phyloP scores from a whole-genome alignment of 2,329 filamentous ascomycete genomes.

The Alternaria angustiovoidea region DNA sequence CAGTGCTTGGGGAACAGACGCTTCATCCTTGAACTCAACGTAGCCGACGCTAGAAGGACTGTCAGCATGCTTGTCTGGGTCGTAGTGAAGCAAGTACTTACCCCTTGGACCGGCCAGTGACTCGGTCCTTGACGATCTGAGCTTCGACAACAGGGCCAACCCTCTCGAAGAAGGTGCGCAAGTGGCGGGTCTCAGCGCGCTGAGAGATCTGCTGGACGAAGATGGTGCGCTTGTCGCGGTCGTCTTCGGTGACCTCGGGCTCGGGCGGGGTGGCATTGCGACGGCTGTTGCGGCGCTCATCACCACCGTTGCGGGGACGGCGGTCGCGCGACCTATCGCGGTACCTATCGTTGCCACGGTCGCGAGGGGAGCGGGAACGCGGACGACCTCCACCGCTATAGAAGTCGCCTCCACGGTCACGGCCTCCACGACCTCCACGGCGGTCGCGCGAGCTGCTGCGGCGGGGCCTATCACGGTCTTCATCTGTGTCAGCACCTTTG shows the following conservation, averaged over 20 bases:
- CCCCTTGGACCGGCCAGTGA: conserved; percentile 98
- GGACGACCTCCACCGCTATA: conserved; percentile 50
- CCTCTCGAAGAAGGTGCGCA: conserved; percentile 95
- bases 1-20: conserved; percentile 90
- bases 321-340: conserved; percentile 62
- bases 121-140: conserved; percentile 97
- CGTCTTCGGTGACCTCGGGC: conserved; percentile 87
- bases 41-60: conserved; percentile 81
- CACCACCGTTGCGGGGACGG: conserved; percentile 44
- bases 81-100: conserved; percentile 57
- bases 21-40: conserved; percentile 97
- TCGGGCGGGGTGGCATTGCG: conserved; percentile 58
- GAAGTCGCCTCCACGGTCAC: conserved; percentile 49
- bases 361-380: conserved; percentile 51
- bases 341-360: conserved; percentile 47
- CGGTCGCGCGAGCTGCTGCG: conserved; percentile 41
- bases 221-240: conserved; percentile 94
- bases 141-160: conserved; percentile 94
- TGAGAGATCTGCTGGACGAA: conserved; percentile 98
- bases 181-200: conserved; percentile 87
- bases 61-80: conserved; percentile 48
- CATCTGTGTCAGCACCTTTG: conserved; percentile 48
- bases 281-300: conserved; percentile 57
- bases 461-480: conserved; percentile 47
- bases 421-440: conserved; percentile 31